Evolutionary conservation across 2,329 filamentous ascomycete genomes (phyloP).

Genomic region (Colletotrichum noveboracense): DNA sequence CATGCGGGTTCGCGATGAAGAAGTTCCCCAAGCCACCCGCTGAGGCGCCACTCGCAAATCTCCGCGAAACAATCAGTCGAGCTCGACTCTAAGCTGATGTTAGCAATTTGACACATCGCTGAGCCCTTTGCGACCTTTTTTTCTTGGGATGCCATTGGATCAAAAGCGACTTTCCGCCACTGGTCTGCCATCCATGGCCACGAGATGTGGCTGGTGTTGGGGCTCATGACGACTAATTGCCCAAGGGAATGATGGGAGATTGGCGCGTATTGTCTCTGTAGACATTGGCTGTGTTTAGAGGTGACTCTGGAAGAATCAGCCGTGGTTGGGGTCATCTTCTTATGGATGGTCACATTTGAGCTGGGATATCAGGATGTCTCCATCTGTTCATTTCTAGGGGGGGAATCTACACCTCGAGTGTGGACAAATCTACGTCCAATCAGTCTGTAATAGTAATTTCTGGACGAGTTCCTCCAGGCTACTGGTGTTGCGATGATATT

Average conservation of each 20-base stretch:
- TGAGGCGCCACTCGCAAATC: not conserved
- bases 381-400: not conserved
- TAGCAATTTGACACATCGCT: not conserved
- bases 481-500: not conserved
- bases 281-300: not conserved
- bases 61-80: not conserved
- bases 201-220: not conserved
- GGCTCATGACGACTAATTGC: not conserved
- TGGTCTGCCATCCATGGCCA: not conserved
- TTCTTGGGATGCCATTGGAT: not conserved
- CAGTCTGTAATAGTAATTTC: fast-evolving
- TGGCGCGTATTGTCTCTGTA: not conserved
- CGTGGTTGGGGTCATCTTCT: not conserved
- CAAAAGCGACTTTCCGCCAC: not conserved
- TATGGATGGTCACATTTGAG: not conserved
- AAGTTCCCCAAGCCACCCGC: not conserved
- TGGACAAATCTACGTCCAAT: not conserved
- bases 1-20: not conserved
- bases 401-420: not conserved
- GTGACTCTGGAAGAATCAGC: not conserved
- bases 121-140: not conserved
- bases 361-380: not conserved
- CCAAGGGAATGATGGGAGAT: not conserved
- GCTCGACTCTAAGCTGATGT: not conserved
- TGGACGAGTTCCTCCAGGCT: not conserved